These are phyloP conservation scores for Hyphopichia fennica DNA, from an alignment of 1,139 yeast genomes.

Conservation along the genomic window DNA sequence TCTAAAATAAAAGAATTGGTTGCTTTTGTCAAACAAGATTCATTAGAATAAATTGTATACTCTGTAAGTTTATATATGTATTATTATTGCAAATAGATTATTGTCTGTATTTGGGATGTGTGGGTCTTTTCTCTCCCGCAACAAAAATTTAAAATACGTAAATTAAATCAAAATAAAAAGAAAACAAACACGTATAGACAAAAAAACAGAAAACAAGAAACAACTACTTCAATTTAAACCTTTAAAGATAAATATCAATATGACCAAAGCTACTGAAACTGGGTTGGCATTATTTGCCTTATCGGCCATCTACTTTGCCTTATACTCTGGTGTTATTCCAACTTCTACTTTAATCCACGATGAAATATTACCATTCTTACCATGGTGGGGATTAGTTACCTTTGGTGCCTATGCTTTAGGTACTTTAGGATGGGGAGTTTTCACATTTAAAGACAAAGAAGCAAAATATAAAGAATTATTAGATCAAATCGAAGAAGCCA, in stretches of 20 bases:
- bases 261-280: constrained; percentile 75
- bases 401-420: constrained; percentile 75
- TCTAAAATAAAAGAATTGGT: constrained; percentile 38
- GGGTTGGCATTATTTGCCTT: constrained; percentile 46
- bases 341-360: constrained; percentile 46
- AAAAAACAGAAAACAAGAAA: not conserved
- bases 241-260: constrained; percentile 15
- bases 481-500: constrained; percentile 66
- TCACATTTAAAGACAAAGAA: constrained; percentile 72
- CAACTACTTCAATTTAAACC: not conserved
- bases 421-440: constrained; percentile 69
- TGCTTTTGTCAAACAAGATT: constrained; percentile 50
- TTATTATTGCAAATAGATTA: not conserved
- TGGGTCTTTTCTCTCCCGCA: too few species aligned
- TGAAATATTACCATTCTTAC: constrained; percentile 64
- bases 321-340: constrained; percentile 57
- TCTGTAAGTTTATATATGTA: not conserved
- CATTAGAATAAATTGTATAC: constrained; percentile 1
- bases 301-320: constrained; percentile 55
- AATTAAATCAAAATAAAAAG: not conserved
- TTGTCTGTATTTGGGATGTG: too few species aligned
- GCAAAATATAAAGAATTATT: constrained; percentile 66
- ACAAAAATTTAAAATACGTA: not conserved
- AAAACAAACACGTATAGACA: constrained; percentile 2
- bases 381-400: constrained; percentile 70